phyloP scores from a whole-genome alignment of 192 early-diverging fungal genomes.

The Podila minutissima region DNA sequence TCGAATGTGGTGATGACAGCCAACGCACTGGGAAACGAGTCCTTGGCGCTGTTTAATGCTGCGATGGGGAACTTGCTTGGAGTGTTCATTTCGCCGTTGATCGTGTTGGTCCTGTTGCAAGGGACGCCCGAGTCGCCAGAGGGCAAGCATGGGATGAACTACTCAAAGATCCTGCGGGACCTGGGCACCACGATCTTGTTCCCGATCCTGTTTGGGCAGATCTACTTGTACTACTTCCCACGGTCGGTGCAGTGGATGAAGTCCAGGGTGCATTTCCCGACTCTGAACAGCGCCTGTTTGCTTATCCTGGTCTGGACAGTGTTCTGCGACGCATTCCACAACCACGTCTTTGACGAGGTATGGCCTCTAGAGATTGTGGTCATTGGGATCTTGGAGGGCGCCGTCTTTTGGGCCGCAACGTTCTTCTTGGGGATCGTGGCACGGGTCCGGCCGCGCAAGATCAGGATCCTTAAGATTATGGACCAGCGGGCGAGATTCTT shows the following conservation, averaged over 20 bases:
- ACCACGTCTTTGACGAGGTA: conserved; percentile 60
- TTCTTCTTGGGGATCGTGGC: conserved; percentile 58
- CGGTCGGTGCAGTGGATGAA: conserved; percentile 55
- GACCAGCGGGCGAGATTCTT: conserved; percentile 27
- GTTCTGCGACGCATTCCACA: conserved; percentile 74
- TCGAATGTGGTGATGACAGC: conserved; percentile 85
- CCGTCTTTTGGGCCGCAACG: conserved; percentile 63
- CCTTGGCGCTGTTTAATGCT: conserved; percentile 71
- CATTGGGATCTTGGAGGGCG: conserved; percentile 59
- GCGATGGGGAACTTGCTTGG: conserved; percentile 75
- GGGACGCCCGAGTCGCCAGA: conserved; percentile 19
- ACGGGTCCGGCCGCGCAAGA: conserved; percentile 48
- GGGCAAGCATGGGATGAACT: conserved; percentile 55
- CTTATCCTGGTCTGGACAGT: conserved; percentile 78
- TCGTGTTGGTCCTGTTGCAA: conserved; percentile 32
- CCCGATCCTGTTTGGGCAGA: conserved; percentile 70
- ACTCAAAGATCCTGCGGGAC: conserved; percentile 59
- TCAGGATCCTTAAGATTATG: conserved; percentile 48
- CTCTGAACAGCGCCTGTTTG: conserved; percentile 65
- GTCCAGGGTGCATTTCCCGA: conserved; percentile 60
- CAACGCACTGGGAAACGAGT: conserved; percentile 72
- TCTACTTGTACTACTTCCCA: conserved; percentile 60
- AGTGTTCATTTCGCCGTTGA: conserved; percentile 45
- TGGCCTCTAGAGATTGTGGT: conserved; percentile 59
- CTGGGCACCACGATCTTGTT: conserved; percentile 69